Percentiles rank a stretch among this genome's conserved stretches.
phyloP scores from a whole-genome alignment of 768 basidiomycete species.

The Rhodotorula diobovata region DNA sequence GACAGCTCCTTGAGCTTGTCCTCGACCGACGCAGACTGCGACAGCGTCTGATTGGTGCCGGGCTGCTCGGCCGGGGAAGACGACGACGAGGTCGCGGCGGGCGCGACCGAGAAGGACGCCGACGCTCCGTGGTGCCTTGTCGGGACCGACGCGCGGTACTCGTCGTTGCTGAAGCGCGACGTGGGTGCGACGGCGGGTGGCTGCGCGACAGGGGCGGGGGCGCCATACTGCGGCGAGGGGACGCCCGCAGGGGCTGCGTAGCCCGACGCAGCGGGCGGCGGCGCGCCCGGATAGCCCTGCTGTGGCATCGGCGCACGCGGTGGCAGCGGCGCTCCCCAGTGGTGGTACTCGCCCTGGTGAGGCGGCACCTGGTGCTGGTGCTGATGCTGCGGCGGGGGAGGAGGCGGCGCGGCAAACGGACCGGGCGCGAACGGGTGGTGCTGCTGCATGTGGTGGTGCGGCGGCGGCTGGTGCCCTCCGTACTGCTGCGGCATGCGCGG shows the following conservation, averaged over 20 bases:
- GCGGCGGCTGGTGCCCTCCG: not conserved
- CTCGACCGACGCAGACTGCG: conserved; percentile 15
- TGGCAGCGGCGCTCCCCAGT: conserved; percentile 26
- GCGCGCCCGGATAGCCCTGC: not conserved
- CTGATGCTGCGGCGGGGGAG: too few relatives aligned
- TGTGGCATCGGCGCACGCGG: not conserved
- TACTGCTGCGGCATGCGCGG: conserved; percentile 26
- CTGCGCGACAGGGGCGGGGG: not conserved
- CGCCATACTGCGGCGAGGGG: not conserved
- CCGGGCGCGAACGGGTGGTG: conserved; percentile 6
- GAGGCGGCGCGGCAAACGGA: not conserved
- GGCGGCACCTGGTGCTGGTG: conserved; percentile 1
- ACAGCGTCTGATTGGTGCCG: not conserved
- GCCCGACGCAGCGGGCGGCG: not conserved
- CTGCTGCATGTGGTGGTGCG: not conserved
- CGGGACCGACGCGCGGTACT: not conserved
- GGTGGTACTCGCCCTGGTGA: conserved; percentile 29
- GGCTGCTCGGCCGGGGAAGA: not conserved
- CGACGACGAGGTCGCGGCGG: conserved; percentile 21
- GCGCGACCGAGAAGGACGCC: conserved; percentile 19
- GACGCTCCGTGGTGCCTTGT: conserved; percentile 22
- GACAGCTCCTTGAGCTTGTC: conserved; percentile 27
- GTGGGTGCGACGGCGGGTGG: not conserved
- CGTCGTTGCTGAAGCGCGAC: conserved; percentile 3
- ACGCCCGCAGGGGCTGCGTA: not conserved